Conservation (phyloP, 495 filamentous ascomycete species). For the Xylaria flabelliformis region DNA sequence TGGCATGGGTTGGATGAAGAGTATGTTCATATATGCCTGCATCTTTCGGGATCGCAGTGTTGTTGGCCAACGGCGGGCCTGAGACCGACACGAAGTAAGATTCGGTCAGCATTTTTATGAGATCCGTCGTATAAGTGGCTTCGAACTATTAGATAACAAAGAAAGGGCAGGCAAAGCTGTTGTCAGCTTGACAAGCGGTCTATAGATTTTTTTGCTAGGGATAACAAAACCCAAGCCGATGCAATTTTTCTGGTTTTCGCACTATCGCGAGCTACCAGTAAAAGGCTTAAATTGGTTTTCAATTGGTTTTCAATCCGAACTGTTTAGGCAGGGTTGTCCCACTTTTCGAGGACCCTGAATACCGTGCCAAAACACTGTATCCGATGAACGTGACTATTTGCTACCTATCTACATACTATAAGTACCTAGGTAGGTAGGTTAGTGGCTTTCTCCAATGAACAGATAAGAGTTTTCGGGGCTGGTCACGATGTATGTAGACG, state of each 20-base stretch:
- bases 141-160: not conserved
- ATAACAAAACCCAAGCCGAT: not conserved
- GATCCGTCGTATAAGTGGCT: not conserved
- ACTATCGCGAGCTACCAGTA: slow-evolving; percentile 18
- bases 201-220: not conserved
- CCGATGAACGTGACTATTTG: not conserved
- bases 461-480: not conserved
- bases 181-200: not conserved
- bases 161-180: not conserved
- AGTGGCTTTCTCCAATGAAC: not conserved
- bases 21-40: slow-evolving; percentile 85
- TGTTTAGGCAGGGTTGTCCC: not conserved
- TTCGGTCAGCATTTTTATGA: slow-evolving; percentile 73
- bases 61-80: slow-evolving; percentile 66
- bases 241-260: slow-evolving; percentile 21
- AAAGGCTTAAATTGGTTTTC: not conserved
- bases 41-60: slow-evolving; percentile 72
- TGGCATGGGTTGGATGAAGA: slow-evolving; percentile 72
- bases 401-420: not conserved
- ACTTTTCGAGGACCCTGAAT: not conserved
- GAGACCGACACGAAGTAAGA: slow-evolving; percentile 78
- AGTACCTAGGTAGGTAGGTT: not conserved
- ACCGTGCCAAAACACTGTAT: not conserved
- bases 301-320: not conserved
- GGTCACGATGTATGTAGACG: not conserved